Percentiles rank a stretch among this genome's conserved stretches.
Evolutionary conservation across 2,329 filamentous ascomycete species (phyloP).

Genomic region (Monilinia fructigena): DNA sequence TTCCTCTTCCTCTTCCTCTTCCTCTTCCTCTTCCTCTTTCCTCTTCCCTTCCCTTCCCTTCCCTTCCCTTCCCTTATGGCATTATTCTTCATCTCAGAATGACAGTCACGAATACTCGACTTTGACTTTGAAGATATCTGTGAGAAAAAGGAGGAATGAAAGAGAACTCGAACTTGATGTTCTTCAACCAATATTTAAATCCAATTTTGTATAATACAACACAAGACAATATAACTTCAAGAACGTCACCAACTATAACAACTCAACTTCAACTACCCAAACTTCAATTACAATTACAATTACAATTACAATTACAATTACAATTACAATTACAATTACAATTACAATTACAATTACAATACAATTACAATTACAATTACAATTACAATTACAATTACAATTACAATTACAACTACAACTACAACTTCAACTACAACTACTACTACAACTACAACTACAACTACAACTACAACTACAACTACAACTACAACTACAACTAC

Average conservation of each 20-base stretch:
- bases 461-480: neutral
- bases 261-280: no score
- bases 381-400: neutral
- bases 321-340: no score
- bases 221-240: no score
- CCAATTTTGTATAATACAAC: conserved; percentile 6
- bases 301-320: no score
- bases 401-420: neutral
- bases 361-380: neutral
- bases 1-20: no score
- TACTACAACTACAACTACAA: no score
- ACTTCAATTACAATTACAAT: no score
- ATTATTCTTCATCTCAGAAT: conserved; percentile 4
- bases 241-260: no score
- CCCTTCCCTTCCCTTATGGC: neutral
- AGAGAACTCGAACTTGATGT: neutral
- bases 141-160: conserved; percentile 1
- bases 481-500: no score
- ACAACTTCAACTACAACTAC: neutral
- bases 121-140: neutral
- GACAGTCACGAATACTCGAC: neutral
- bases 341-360: no score
- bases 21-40: no score
- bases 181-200: neutral
- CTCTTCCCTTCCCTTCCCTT: no score